Evolutionary conservation across 2,329 filamentous ascomycete genomes (phyloP).

Genomic region (Botrytis fabae): DNA sequence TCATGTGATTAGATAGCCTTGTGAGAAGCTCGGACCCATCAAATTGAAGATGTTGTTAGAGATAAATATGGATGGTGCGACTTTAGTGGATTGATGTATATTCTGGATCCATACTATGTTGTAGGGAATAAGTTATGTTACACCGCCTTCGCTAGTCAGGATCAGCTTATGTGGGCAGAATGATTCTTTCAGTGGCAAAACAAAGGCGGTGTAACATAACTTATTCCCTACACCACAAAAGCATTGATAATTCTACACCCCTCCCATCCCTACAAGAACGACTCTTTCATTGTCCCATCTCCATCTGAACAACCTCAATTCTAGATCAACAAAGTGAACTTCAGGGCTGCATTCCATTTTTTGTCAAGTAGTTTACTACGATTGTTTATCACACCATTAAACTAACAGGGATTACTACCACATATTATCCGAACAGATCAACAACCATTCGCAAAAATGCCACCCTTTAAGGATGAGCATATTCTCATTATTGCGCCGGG

Average conservation of each 20-base stretch:
- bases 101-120: too few relatives aligned
- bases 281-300: neutral
- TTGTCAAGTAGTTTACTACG: neutral
- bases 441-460: constrained; percentile 30
- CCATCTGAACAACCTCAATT: constrained; percentile 11
- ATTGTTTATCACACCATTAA: neutral
- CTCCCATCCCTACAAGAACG: too few relatives aligned
- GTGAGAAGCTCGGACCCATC: neutral
- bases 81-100: too few relatives aligned
- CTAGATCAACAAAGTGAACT: constrained; percentile 16
- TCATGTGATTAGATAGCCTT: constrained; percentile 1
- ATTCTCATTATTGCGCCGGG: constrained; percentile 49
- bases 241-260: too few relatives aligned
- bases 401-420: neutral
- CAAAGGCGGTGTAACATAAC: too few relatives aligned
- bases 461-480: constrained; percentile 40
- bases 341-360: neutral
- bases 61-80: too few relatives aligned
- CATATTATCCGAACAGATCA: neutral
- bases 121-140: too few relatives aligned
- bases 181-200: too few relatives aligned
- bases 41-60: neutral
- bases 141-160: too few relatives aligned
- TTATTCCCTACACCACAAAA: too few relatives aligned
- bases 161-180: too few relatives aligned